Conservation (phyloP, 495 filamentous ascomycete species). For the Aspergillus sclerotiicarbonarius region DNA sequence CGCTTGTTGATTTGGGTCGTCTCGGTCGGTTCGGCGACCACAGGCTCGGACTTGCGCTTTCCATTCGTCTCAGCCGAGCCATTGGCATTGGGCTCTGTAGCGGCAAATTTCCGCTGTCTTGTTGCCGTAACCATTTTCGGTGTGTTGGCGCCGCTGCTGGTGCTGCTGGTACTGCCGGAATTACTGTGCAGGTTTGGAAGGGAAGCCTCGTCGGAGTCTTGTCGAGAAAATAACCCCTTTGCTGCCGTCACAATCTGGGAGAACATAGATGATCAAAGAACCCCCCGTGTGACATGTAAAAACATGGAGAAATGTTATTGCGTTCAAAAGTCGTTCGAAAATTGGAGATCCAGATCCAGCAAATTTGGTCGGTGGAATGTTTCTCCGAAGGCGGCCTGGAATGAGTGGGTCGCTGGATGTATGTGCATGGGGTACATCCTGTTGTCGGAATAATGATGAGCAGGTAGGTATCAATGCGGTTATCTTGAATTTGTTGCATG, state of each 20-base stretch:
- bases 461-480: background rate
- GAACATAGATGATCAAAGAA: conserved; percentile 38
- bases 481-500: background rate
- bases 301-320: conserved; percentile 21
- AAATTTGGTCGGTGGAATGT: conserved; percentile 36
- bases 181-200: conserved; percentile 19
- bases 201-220: conserved; percentile 22
- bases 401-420: background rate
- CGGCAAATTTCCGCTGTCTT: conserved; percentile 26
- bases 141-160: conserved; percentile 8
- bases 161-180: conserved; percentile 15
- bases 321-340: conserved; percentile 12
- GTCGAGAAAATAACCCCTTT: conserved; percentile 42
- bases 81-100: conserved; percentile 20
- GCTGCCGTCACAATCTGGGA: conserved; percentile 44
- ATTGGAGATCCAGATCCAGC: conserved; percentile 25
- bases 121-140: conserved; percentile 41
- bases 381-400: conserved; percentile 30
- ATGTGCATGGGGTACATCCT: background rate
- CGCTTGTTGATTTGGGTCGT: conserved; percentile 35
- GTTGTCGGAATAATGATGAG: background rate
- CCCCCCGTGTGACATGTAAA: conserved; percentile 1
- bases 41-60: conserved; percentile 36
- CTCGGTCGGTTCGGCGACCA: conserved; percentile 22
- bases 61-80: conserved; percentile 20